A percentile compares a stretch with the other conserved stretches of the same genome.
These are phyloP conservation scores for Luffa aegyptiaca DNA, from an alignment of 306 rosid genomes.

Conservation along the genomic window DNA sequence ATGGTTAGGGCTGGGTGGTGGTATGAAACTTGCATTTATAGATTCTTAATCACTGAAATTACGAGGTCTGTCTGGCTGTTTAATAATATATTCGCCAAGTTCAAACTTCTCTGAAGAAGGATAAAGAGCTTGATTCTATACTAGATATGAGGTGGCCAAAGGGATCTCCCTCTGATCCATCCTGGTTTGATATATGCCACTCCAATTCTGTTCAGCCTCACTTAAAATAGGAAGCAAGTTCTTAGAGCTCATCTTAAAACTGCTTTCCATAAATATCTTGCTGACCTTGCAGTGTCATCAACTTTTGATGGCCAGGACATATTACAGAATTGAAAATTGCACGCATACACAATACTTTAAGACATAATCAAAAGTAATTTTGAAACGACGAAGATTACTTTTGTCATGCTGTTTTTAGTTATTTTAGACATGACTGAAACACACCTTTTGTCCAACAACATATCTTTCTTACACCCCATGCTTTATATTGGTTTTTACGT, in stretches of 20 bases:
- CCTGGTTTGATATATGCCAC: background rate
- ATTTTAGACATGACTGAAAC: too few species aligned
- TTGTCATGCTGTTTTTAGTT: too few species aligned
- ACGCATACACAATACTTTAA: too few species aligned
- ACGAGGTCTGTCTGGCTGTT: background rate
- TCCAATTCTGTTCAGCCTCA: background rate
- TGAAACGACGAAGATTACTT: too few species aligned
- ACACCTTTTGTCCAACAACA: background rate
- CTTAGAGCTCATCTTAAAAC: background rate
- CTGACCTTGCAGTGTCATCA: background rate
- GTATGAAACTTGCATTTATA: background rate
- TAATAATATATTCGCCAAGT: too few species aligned
- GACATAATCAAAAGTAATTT: too few species aligned
- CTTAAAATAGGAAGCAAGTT: background rate
- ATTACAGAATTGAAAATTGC: too few species aligned
- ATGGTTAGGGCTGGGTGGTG: background rate
- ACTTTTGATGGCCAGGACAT: background rate
- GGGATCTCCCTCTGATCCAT: background rate
- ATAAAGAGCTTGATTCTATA: background rate
- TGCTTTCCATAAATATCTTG: background rate
- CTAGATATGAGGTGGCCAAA: background rate
- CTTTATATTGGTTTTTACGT: background rate
- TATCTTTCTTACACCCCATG: background rate
- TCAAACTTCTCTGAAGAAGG: background rate
- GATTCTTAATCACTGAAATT: background rate